Percentiles rank a stretch among this genome's conserved stretches.
Conservation (phyloP, 768 basidiomycete species). For the Auricularia sp. region DNA sequence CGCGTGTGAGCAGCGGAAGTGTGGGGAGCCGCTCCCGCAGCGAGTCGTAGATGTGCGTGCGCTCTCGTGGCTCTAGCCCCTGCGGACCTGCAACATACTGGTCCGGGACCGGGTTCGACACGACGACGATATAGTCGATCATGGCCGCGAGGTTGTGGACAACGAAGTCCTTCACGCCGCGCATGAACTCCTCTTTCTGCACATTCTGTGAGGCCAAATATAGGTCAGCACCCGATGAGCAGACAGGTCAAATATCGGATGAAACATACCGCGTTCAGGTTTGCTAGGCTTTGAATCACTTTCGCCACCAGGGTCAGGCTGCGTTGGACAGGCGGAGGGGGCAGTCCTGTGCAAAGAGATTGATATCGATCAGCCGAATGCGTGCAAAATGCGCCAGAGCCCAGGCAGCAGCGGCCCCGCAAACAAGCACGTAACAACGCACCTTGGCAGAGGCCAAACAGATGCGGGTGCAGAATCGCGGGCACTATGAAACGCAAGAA, state of each 20-base stretch:
- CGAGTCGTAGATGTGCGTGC: slow-evolving; percentile 37
- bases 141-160: slow-evolving; percentile 54
- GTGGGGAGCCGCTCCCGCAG: slow-evolving; percentile 46
- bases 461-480: slow-evolving; percentile 78
- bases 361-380: not conserved
- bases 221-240: not conserved
- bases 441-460: slow-evolving; percentile 75
- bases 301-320: slow-evolving; percentile 80
- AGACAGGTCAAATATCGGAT: slow-evolving; percentile 1
- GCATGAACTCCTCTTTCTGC: slow-evolving; percentile 78
- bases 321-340: slow-evolving; percentile 56
- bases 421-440: slow-evolving; percentile 9
- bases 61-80: slow-evolving; percentile 36
- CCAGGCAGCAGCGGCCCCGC: too few species aligned
- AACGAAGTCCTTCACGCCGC: slow-evolving; percentile 65
- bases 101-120: slow-evolving; percentile 14
- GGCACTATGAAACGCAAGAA: slow-evolving; percentile 87
- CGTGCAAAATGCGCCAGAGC: not conserved
- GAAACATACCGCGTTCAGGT: slow-evolving; percentile 57
- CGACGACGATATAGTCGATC: slow-evolving; percentile 51
- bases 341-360: slow-evolving; percentile 43
- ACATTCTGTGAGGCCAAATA: slow-evolving; percentile 32
- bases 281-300: slow-evolving; percentile 82
- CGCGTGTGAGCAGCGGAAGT: slow-evolving; percentile 51
- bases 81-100: slow-evolving; percentile 13